A percentile compares a stretch with the other conserved stretches of the same genome.
phyloP scores from a whole-genome alignment of 2,329 filamentous ascomycete species.

The Paecilomyces variotii region DNA sequence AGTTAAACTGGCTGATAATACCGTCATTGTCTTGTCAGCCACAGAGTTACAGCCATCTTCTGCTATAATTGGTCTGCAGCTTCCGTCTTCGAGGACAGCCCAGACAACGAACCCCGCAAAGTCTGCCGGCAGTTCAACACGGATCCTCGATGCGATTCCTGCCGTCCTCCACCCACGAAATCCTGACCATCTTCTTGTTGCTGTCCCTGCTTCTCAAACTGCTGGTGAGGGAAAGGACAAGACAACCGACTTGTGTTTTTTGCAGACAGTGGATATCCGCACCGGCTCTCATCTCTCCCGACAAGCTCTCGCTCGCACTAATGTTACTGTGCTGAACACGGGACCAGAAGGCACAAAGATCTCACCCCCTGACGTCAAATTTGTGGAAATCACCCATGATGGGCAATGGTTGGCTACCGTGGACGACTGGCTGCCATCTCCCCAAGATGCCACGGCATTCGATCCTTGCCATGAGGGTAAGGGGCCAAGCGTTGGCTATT shows the following conservation, averaged over 20 bases:
- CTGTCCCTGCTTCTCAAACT: slow-evolving; percentile 51
- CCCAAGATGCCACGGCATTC: slow-evolving; percentile 57
- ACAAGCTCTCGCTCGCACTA: slow-evolving; percentile 82
- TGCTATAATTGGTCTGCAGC: slow-evolving; percentile 76
- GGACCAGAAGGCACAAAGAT: slow-evolving; percentile 64
- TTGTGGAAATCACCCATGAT: slow-evolving; percentile 68
- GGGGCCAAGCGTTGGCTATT: slow-evolving; percentile 39
- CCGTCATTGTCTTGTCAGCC: slow-evolving; percentile 80
- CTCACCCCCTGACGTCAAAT: slow-evolving; percentile 67
- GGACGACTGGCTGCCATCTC: slow-evolving; percentile 78
- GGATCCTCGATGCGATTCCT: slow-evolving; percentile 35
- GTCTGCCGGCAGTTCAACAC: slow-evolving; percentile 1
- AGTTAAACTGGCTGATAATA: slow-evolving; percentile 84
- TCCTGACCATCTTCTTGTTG: slow-evolving; percentile 58
- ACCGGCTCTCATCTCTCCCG: slow-evolving; percentile 70
- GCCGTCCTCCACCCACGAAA: slow-evolving; percentile 55
- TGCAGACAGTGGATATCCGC: slow-evolving; percentile 84
- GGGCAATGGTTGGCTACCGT: slow-evolving; percentile 86
- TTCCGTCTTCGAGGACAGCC: slow-evolving; percentile 33
- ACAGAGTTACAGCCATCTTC: slow-evolving; percentile 77
- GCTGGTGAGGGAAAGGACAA: slow-evolving; percentile 22
- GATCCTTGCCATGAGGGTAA: slow-evolving; percentile 30
- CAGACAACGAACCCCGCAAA: slow-evolving; percentile 43
- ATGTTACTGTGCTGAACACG: slow-evolving; percentile 71
- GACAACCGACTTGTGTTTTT: slow-evolving; percentile 45